A percentile compares a stretch with the other conserved stretches of the same genome.
phyloP scores from a whole-genome alignment of 345 rosid species.

The Ailanthus altissimus region DNA sequence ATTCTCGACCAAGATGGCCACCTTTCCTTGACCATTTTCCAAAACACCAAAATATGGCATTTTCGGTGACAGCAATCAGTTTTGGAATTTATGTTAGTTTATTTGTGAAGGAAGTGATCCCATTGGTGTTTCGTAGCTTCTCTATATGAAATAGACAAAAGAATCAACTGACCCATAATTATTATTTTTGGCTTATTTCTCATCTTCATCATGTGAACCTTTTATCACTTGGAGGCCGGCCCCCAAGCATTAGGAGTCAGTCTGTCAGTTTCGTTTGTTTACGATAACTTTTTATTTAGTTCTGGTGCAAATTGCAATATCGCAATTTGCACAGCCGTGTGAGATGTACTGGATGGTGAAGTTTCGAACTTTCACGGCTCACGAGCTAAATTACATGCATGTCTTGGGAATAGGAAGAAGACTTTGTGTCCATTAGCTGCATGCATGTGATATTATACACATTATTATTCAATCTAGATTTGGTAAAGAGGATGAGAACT shows the following conservation, averaged over 20 bases:
- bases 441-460: background rate
- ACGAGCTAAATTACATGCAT: too few relatives aligned
- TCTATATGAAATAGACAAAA: background rate
- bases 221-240: background rate
- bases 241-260: slow-evolving; percentile 31
- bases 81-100: background rate
- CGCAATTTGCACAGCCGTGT: too few relatives aligned
- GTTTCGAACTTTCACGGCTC: too few relatives aligned
- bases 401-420: too few relatives aligned
- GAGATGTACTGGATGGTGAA: too few relatives aligned
- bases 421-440: too few relatives aligned
- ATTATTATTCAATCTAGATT: background rate
- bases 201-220: slow-evolving; percentile 16
- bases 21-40: background rate
- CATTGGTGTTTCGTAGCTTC: background rate
- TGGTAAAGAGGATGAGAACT: background rate
- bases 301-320: too few relatives aligned
- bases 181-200: slow-evolving; percentile 21
- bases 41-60: background rate
- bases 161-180: background rate
- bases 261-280: too few relatives aligned
- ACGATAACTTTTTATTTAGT: too few relatives aligned
- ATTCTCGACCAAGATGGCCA: background rate
- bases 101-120: background rate
- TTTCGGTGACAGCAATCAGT: slow-evolving; percentile 18